Conservation (phyloP, 495 filamentous ascomycete genomes). For the Daldinia decipiens region DNA sequence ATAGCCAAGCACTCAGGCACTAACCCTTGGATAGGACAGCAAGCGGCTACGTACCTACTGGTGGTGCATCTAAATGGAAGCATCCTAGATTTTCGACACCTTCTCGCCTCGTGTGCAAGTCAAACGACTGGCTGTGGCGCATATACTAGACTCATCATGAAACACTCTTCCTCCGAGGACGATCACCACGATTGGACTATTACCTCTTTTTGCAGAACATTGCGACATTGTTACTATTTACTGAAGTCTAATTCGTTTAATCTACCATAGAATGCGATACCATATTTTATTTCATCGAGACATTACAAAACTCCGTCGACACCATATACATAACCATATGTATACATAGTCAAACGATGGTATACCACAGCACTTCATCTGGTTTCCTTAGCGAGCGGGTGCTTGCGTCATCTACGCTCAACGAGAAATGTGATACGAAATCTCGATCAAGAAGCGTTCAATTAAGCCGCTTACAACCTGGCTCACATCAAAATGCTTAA, state of each 20-base stretch:
- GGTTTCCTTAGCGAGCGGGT: slow-evolving; percentile 5
- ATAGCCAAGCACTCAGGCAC: slow-evolving; percentile 18
- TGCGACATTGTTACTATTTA: background rate
- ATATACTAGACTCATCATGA: background rate
- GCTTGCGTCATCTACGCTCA: slow-evolving; percentile 22
- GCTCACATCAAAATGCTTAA: background rate
- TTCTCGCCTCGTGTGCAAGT: slow-evolving; percentile 6
- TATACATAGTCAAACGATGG: background rate
- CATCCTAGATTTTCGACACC: slow-evolving; percentile 19
- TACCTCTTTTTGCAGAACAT: background rate
- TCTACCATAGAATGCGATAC: background rate
- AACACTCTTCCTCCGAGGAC: background rate
- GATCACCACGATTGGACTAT: background rate
- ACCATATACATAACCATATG: background rate
- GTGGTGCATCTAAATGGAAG: background rate
- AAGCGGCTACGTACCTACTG: background rate
- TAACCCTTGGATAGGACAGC: slow-evolving; percentile 27
- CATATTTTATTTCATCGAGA: background rate
- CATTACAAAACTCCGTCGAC: background rate
- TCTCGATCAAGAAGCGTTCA: slow-evolving; percentile 11
- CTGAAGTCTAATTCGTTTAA: background rate
- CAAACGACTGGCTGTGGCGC: slow-evolving; percentile 7
- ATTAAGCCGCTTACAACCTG: slow-evolving; percentile 8
- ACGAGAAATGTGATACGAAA: slow-evolving; percentile 19
- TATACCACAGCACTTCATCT: slow-evolving; percentile 1